Conservation (phyloP, 805 yeast species). For the Metschnikowia peoriensis region DNA sequence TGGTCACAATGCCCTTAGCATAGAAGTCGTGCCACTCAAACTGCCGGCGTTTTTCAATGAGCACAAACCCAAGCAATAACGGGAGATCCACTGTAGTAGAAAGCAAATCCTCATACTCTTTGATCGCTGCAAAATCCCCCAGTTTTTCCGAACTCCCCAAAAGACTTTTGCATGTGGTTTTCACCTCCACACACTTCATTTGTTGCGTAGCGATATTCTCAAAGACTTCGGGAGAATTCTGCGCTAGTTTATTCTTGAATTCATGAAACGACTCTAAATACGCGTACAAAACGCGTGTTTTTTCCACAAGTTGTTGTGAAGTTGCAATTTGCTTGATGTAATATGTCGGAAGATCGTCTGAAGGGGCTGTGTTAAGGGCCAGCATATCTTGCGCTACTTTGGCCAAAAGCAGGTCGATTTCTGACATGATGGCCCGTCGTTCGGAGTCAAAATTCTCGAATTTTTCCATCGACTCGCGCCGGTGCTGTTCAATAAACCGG, state of each 20-base stretch:
- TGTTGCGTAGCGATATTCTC: slow-evolving; percentile 35
- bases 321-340: slow-evolving; percentile 22
- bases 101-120: slow-evolving; percentile 35
- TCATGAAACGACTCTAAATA: slow-evolving; percentile 32
- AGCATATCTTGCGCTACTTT: slow-evolving; percentile 22
- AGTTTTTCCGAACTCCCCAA: slow-evolving; percentile 18
- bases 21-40: slow-evolving; percentile 52
- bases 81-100: slow-evolving; percentile 64
- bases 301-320: slow-evolving; percentile 28
- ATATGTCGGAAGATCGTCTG: slow-evolving; percentile 19
- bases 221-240: slow-evolving; percentile 26
- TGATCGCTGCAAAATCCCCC: slow-evolving; percentile 18
- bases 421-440: neutral
- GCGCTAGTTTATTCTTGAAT: slow-evolving; percentile 27
- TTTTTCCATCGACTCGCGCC: slow-evolving; percentile 34
- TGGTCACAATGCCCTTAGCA: slow-evolving; percentile 38
- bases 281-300: slow-evolving; percentile 24
- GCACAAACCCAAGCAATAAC: slow-evolving; percentile 63
- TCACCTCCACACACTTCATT: slow-evolving; percentile 36
- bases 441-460: slow-evolving; percentile 22
- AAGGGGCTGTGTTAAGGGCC: slow-evolving; percentile 11
- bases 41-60: slow-evolving; percentile 61
- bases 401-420: slow-evolving; percentile 6
- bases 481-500: slow-evolving; percentile 38
- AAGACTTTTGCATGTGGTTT: slow-evolving; percentile 26